A percentile compares a stretch with the other conserved stretches of the same genome.
Conservation (phyloP, 208 protist species). For the Trypanosomatidae sp. region DNA sequence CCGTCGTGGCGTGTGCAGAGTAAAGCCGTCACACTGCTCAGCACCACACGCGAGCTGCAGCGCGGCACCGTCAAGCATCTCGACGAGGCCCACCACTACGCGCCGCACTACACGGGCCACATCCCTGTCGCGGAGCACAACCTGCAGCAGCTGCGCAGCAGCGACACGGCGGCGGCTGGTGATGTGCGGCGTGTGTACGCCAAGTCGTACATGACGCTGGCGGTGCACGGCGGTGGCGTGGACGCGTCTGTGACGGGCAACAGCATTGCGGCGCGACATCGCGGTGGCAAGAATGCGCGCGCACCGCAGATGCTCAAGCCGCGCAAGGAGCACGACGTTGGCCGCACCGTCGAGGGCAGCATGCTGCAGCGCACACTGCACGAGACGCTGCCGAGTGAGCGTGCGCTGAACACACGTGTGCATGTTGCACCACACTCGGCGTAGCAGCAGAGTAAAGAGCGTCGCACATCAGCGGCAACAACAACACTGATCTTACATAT, state of each 20-base stretch:
- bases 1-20: conserved; percentile 33
- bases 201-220: conserved; percentile 84
- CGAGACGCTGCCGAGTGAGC: conserved; percentile 23
- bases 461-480: too few species aligned
- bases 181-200: conserved; percentile 35
- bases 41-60: conserved; percentile 50
- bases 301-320: conserved; percentile 31
- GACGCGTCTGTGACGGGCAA: conserved; percentile 22
- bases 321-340: conserved; percentile 26
- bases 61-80: conserved; percentile 2
- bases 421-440: conserved; percentile 16
- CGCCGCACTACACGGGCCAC: conserved; percentile 50
- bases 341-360: conserved; percentile 42
- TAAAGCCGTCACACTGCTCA: conserved; percentile 58
- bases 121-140: conserved; percentile 31
- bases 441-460: too few species aligned
- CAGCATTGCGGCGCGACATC: conserved; percentile 19
- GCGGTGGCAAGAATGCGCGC: conserved; percentile 25
- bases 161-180: conserved; percentile 19
- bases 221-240: conserved; percentile 70
- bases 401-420: conserved; percentile 44
- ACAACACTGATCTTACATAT: too few species aligned
- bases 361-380: conserved; percentile 38
- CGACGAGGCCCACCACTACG: conserved; percentile 3
- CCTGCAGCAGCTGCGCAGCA: conserved; percentile 19